Base-by-base conservation (phyloP, 2,329 filamentous ascomycete genomes). In the Epichloe hybrida region DNA sequence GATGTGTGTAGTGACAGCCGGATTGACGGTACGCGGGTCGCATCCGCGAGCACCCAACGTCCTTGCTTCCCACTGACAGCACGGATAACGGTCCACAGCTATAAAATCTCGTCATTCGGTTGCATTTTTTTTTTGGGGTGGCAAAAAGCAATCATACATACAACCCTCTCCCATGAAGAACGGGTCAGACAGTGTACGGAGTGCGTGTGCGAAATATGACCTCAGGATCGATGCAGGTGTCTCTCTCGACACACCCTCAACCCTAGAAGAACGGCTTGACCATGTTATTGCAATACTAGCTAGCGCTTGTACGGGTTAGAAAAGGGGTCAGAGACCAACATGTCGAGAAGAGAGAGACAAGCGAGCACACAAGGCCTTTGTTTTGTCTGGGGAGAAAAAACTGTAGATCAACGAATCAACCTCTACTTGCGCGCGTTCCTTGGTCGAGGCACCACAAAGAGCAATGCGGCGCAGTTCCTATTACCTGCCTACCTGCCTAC, bases 341-440 rank as follows among this genome's bases (percentile, higher is more conserved):
- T 27, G 27, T 27, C 27, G 27, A 27, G 27, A 27, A 27, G 7
- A 27, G 27, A 8, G 27, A 27, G 27, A 27, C 27, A 8, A 27
- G 27, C 27, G 27, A 27, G 27, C 27, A 8, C 27, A 36, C 46
- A 31, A 46, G 46, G 41, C 41, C 20, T 41, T 50, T 46, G n/a
- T 48, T 39, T 45, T 46, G 48, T 53, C 40, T 53, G 44, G 39
- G 15, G 20, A 20, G 40, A 46, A 20, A 39, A 39, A 48, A n/a
- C 45, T 40, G 37, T 46, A 15, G 34, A 49, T 46, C 49, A 53
- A 51, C 20, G 46, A 35, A 49, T 49, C 15, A 12, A 5, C 12
- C 20, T 43, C 23, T 27, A 8, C 23, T 27, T 27, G 23, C 23
- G 6, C 23, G 23, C 6, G 23, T 27, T 8, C 23, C 23, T 27